Percentiles rank a stretch among this genome's conserved stretches.
Conservation (phyloP, 2,329 filamentous ascomycete species). For the Alternaria ventricosa region DNA sequence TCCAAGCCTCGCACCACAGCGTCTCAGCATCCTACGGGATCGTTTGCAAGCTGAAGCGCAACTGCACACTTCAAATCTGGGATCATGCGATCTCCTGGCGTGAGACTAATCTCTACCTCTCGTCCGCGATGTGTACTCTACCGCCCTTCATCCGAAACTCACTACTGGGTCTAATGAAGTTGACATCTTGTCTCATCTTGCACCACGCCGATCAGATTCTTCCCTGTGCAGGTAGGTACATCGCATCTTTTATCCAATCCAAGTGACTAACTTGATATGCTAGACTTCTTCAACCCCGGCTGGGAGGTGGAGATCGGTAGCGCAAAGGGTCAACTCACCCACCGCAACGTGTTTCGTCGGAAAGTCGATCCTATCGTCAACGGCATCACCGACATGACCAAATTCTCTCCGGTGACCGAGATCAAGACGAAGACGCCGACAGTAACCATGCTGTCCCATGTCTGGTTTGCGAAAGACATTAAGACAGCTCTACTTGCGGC, state of each 20-base stretch:
- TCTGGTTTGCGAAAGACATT: conserved; percentile 67
- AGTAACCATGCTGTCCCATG: conserved; percentile 70
- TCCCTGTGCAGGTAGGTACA: conserved; percentile 40
- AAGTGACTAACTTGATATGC: conserved; percentile 32
- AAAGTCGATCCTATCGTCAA: conserved; percentile 71
- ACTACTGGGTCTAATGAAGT: conserved; percentile 49
- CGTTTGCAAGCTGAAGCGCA: conserved; percentile 66
- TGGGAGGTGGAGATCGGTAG: conserved; percentile 70
- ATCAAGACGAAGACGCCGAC: conserved; percentile 66
- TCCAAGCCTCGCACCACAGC: conserved; percentile 69
- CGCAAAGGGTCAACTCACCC: conserved; percentile 62
- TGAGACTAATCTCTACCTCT: conserved; percentile 55
- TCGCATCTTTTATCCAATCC: not conserved
- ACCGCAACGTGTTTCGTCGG: conserved; percentile 63
- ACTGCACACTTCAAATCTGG: conserved; percentile 68
- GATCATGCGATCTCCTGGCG: conserved; percentile 69
- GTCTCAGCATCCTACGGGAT: conserved; percentile 67
- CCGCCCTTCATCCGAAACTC: conserved; percentile 51
- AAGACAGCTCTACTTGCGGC: conserved; percentile 69
- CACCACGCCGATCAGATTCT: conserved; percentile 64
- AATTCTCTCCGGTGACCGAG: conserved; percentile 65
- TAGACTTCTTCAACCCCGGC: conserved; percentile 68
- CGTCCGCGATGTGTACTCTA: conserved; percentile 50
- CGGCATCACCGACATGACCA: conserved; percentile 69
- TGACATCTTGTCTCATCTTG: conserved; percentile 51